Evolutionary conservation across 2,329 filamentous ascomycete species (phyloP), one percentile per base, ranked within the genome.

Genomic region (Bisporella sp.): DNA sequence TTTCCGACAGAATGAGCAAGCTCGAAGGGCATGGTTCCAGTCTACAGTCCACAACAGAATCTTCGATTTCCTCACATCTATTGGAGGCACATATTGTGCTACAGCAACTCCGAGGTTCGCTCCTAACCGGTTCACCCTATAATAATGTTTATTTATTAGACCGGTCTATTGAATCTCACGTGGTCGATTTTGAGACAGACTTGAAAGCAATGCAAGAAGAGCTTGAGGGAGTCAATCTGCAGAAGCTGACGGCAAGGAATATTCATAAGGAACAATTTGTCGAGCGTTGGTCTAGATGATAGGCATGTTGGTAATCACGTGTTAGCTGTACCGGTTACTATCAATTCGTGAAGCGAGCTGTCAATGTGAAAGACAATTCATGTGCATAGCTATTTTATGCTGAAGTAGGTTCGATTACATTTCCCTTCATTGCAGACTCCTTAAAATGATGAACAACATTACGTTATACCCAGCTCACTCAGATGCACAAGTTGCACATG

Each of bases 401-500:
- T 21, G 21, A 21, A 21, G 21, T 21, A 21, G 21, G 21, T 21
- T 21, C 3, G 21, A 21, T 21, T 21, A 21, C 21, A 21, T 21
- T 21, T 21, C 21, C 21, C 21, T 21, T 21, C 21, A 21, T 21
- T 21, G 21, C 2, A 21, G 21, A 21, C 41, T 49, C 49, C 53
- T 65, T 68, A 66, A 71, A 64, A 84, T 89, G 90, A 96, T 96
- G 90, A 96, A 72, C 76, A 80, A 75, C 71, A 74, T 81, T 82
- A 66, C 88, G 89, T 91, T 91, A 92, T 80, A 21, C 92, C 90
- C 91, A 96, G 91, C 91, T 96, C 91, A 96, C 91, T 96, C 89
- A 87, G 87, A 97, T 85, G 84, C 88, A 79, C 74, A 73, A 78
- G 74, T 73, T 82, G 87, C 82, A 82, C 73, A 84, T 95, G 89